Base-by-base conservation (phyloP, 441 rosid species). In the Pelargonium fulgidum region DNA sequence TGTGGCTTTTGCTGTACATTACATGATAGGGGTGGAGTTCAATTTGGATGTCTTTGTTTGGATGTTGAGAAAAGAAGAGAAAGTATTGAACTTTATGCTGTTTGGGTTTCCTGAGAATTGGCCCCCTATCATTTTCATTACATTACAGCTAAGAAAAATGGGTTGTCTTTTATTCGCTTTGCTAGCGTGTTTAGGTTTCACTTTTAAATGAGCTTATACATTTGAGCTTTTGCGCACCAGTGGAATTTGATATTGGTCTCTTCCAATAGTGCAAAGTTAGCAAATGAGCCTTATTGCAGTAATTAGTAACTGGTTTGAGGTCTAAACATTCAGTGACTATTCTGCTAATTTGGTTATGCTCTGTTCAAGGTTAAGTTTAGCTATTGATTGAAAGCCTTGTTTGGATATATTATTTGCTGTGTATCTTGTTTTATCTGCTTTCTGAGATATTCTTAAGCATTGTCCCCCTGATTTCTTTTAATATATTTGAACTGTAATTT, bases 1-100 rank as follows among this genome's bases (percentile, higher is more conserved):
- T 39, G 9, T 39, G 42, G 42, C 42, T 39, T 6, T 73, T 65
- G 20, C 59, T 52, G 20, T 52, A 12, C 16, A 52, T 14, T 52
- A 39, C 42, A 39, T 39, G 42, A 39, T 39, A 39, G 59, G 59
- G 59, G 20, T 52, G 1, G 7, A 52, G 20, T 52, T 56, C 56
- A 56, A n/a, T 50, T 52, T 9, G n/a, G 50, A 12, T 26, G 33
- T 11, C 59, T n/a, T 52, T 75, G 16, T 2, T 68, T 69, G 29
- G 48, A 59, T 75, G 20, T 39, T 14, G 54, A 45, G 75, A 65
- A 68, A 42, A 16, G 26, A n/a, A 61, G 47, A 65, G 47, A 52
- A 52, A 52, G 59, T 20, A 26, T 45, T 20, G 16, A 61, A 26
- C 45, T 62, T 16, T 65, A 17, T 68, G 67, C 67, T 68, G 78